Percentiles rank a stretch among this genome's conserved stretches.
phyloP scores from a whole-genome alignment of 2,329 filamentous ascomycete species.

The Hansfordia pulvinata region DNA sequence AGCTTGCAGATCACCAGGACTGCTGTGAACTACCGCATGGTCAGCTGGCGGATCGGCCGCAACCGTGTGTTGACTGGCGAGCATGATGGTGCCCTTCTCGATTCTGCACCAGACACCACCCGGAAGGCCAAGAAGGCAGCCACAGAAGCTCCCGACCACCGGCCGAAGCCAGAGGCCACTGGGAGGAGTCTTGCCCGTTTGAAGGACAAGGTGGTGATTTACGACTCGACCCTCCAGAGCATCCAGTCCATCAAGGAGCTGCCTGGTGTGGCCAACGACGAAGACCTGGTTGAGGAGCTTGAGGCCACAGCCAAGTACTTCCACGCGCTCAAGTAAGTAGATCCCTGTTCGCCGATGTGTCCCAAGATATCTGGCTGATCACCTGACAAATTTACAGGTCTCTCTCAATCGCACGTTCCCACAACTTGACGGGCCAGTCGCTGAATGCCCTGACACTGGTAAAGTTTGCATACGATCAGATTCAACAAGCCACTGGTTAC shows the following conservation, averaged over 20 bases:
- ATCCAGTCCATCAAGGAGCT: constrained; percentile 82
- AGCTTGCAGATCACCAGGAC: constrained; percentile 84
- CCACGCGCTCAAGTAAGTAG: constrained; percentile 64
- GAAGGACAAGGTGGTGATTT: constrained; percentile 77
- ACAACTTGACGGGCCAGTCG: constrained; percentile 58
- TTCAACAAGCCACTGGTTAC: constrained; percentile 32
- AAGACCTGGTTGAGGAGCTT: constrained; percentile 62
- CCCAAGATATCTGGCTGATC: too few relatives aligned
- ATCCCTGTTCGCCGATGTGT: neutral
- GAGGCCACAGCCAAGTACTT: constrained; percentile 73
- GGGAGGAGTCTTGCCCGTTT: constrained; percentile 67
- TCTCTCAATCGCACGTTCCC: constrained; percentile 73
- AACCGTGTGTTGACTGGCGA: constrained; percentile 81
- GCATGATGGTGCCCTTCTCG: constrained; percentile 57
- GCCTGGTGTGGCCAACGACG: constrained; percentile 78
- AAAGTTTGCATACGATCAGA: constrained; percentile 54
- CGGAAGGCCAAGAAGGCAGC: constrained; percentile 41
- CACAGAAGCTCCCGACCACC: constrained; percentile 33
- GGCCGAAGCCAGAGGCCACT: constrained; percentile 38
- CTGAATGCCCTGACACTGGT: constrained; percentile 79
- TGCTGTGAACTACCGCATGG: constrained; percentile 84
- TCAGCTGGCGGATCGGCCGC: constrained; percentile 88
- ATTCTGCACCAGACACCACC: constrained; percentile 27
- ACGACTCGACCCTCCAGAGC: constrained; percentile 83
- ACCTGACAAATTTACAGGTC: constrained; percentile 43